Evolutionary conservation across 225 moss, liverwort and hornwort genomes (phyloP).

Genomic region (Climacium dendroides): DNA sequence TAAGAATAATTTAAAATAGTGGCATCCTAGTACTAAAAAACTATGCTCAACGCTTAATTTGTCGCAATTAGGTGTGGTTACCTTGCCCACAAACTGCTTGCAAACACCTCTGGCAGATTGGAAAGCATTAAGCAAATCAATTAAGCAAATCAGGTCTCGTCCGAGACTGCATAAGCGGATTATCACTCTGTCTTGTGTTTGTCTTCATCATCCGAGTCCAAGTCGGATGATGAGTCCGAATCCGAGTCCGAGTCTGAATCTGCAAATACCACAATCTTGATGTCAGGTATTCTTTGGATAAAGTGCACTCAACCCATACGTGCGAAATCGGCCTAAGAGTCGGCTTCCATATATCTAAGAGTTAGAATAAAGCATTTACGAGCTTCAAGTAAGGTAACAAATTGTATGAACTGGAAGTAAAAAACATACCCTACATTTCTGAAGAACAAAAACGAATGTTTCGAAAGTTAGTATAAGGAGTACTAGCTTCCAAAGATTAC

Average conservation of each 20-base stretch:
- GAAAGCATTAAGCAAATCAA: not conserved
- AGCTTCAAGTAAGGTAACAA: not conserved
- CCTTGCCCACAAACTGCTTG: not conserved
- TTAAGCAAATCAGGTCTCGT: not conserved
- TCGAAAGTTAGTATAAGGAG: not conserved
- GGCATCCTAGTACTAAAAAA: not conserved
- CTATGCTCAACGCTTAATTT: not conserved
- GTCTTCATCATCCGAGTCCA: constrained; percentile 17
- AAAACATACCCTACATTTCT: not conserved
- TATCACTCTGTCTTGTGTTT: constrained; percentile 7
- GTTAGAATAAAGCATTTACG: not conserved
- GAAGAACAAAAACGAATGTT: not conserved
- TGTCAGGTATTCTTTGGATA: not conserved
- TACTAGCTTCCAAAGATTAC: not conserved
- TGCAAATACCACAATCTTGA: not conserved
- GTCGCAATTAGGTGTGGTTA: not conserved
- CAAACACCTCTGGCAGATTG: not conserved
- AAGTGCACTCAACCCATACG: not conserved
- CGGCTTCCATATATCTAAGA: not conserved
- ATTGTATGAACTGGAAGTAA: not conserved
- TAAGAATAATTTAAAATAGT: not conserved
- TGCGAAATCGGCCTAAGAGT: not conserved
- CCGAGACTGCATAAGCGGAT: not conserved
- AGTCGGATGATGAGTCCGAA: constrained; percentile 1
- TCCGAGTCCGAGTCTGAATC: not conserved